Evolutionary conservation across 2,329 filamentous ascomycete genomes (phyloP), one percentile per base, ranked within the genome.

Genomic region (Diplodia mutila): DNA sequence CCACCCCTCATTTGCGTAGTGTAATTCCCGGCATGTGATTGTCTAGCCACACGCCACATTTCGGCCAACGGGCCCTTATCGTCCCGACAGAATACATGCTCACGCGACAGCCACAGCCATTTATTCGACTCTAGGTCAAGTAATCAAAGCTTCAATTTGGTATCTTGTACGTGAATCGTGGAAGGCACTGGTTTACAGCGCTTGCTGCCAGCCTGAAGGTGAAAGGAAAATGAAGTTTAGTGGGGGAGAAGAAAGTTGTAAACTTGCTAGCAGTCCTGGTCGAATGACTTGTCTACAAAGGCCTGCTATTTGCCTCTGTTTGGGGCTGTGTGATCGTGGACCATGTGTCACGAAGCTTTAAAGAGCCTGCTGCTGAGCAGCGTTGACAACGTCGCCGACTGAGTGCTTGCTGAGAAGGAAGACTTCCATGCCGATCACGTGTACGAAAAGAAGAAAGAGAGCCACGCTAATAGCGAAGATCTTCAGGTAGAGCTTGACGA

Each of bases 401-500:
- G 39, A 49, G 25, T 25, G 16, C n/a, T 46, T 48, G 42, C 59
- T 23, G 29, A 63, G 16, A 27, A 63, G 11, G 59, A 14, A 73
- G 37, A 84, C 69, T 78, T 91, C 83, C 12, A 83, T 82, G 3
- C 85, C 72, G 6, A 91, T 25, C 27, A 89, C 70, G 9, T 84
- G 75, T 3, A 76, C 74, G 52, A 49, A 18, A 65, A 88, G 80
- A 39, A 87, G 63, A 4, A 86, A 32, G 27, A 81, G 75, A 16
- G 85, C 72, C 3, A 79, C 84, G 18, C 86, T 66, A 67, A 92
- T 83, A 39, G 83, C 77, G 70, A 88, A 83, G 72, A 90, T 84
- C 87, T 97, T 97, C 79, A 85, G 81, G 73, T 92, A 90, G 37
- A 95, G 85, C 80, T 90, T 89, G 75, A 93, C 79, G 61, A 97